These are phyloP conservation scores for Saccharomyces uvarum DNA, from an alignment of 1,139 yeast genomes.

Conservation along the genomic window DNA sequence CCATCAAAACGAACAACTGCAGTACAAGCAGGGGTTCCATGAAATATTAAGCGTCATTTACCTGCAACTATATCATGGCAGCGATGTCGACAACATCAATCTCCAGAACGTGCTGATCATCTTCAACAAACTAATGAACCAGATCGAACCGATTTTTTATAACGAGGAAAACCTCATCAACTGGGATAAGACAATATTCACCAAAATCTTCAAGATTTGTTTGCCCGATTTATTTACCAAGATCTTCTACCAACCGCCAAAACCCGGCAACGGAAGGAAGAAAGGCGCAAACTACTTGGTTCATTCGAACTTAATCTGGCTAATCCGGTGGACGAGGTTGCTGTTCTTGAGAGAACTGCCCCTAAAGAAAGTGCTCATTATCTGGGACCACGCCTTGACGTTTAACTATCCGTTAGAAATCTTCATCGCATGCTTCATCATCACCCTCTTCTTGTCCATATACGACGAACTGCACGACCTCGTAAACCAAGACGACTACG, in stretches of 20 bases:
- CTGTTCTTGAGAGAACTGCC: slow-evolving; percentile 55
- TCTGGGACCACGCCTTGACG: slow-evolving; percentile 53
- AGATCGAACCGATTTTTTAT: slow-evolving; percentile 26
- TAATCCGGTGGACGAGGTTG: slow-evolving; percentile 56
- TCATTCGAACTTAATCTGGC: slow-evolving; percentile 57
- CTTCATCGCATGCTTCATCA: slow-evolving; percentile 45
- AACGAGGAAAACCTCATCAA: slow-evolving; percentile 28
- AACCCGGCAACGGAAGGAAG: slow-evolving; percentile 28
- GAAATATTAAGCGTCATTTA: slow-evolving; percentile 58
- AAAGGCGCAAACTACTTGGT: slow-evolving; percentile 11
- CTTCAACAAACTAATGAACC: slow-evolving; percentile 32
- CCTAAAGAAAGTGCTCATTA: slow-evolving; percentile 36
- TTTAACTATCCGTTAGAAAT: slow-evolving; percentile 31
- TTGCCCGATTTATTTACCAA: slow-evolving; percentile 32
- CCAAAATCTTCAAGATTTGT: slow-evolving; percentile 43
- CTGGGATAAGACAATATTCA: slow-evolving; percentile 34
- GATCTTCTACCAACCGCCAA: slow-evolving; percentile 28
- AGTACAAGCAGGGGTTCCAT: slow-evolving; percentile 66
- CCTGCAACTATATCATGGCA: slow-evolving; percentile 36
- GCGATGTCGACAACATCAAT: slow-evolving; percentile 7
- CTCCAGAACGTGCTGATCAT: slow-evolving; percentile 27
- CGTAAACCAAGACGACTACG: slow-evolving; percentile 21
- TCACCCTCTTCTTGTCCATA: slow-evolving; percentile 45
- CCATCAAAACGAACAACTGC: slow-evolving; percentile 15
- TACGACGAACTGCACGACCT: slow-evolving; percentile 36